Conservation (phyloP, 2,329 filamentous ascomycete species). For the Alternaria gansuensis region DNA sequence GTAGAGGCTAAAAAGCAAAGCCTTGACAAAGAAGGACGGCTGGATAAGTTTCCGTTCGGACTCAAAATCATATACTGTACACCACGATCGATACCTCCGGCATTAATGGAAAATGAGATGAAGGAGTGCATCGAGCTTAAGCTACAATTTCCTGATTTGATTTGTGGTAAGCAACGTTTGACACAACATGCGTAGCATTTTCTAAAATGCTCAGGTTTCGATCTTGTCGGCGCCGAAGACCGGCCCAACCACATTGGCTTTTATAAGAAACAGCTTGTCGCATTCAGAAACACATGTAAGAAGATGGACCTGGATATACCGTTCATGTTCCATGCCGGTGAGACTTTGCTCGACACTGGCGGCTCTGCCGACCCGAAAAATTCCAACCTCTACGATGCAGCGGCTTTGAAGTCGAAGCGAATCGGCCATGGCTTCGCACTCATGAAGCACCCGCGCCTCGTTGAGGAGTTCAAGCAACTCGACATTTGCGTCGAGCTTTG, state of each 20-base stretch:
- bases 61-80: constrained; percentile 78
- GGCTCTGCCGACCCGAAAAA: constrained; percentile 65
- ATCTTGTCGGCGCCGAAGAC: constrained; percentile 74
- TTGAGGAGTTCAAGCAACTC: constrained; percentile 65
- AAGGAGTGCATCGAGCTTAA: constrained; percentile 71
- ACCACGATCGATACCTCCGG: constrained; percentile 66
- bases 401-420: constrained; percentile 71
- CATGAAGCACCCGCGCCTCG: constrained; percentile 68
- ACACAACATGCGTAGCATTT: neutral
- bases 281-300: constrained; percentile 65
- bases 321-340: constrained; percentile 79
- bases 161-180: constrained; percentile 64
- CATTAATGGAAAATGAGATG: constrained; percentile 62
- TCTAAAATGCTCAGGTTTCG: constrained; percentile 64
- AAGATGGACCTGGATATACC: constrained; percentile 66
- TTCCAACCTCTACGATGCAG: constrained; percentile 73
- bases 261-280: constrained; percentile 66
- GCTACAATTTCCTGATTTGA: constrained; percentile 63
- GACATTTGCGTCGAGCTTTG: constrained; percentile 76
- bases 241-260: constrained; percentile 67
- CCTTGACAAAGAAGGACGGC: constrained; percentile 43
- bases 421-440: constrained; percentile 79
- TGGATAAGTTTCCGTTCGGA: constrained; percentile 65
- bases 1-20: constrained; percentile 48
- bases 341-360: constrained; percentile 72